Percentiles rank a stretch among this genome's conserved stretches.
Evolutionary conservation across 2,329 filamentous ascomycete species (phyloP).

Genomic region (Paecilomyces variotii): DNA sequence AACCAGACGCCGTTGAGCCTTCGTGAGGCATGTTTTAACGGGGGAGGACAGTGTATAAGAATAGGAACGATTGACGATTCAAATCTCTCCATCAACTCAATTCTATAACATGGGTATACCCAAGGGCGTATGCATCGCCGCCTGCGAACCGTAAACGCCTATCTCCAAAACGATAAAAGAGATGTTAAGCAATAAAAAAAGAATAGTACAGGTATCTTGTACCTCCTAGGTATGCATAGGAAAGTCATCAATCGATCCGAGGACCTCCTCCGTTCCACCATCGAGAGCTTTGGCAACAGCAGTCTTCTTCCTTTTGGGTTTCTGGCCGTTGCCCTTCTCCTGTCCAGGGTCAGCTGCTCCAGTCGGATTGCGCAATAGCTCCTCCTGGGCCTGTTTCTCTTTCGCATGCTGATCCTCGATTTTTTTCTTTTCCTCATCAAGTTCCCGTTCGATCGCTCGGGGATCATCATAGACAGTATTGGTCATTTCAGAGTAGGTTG

Average conservation of each 20-base stretch:
- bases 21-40: too few relatives aligned
- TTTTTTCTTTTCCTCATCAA: conserved; percentile 38
- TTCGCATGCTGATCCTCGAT: conserved; percentile 41
- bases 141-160: background rate
- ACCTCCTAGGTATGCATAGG: conserved; percentile 9
- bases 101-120: background rate
- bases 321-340: conserved; percentile 21
- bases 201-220: conserved; percentile 1
- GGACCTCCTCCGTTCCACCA: conserved; percentile 33
- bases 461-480: conserved; percentile 37
- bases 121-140: background rate
- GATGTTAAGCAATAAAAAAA: background rate
- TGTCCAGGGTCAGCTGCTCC: conserved; percentile 18
- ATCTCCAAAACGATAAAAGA: background rate
- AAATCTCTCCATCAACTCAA: background rate
- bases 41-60: background rate
- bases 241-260: conserved; percentile 32
- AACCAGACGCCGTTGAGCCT: conserved; percentile 23
- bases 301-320: conserved; percentile 22
- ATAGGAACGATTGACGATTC: background rate
- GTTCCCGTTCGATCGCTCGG: conserved; percentile 29
- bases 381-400: conserved; percentile 37
- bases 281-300: conserved; percentile 14
- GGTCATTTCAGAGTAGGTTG: conserved; percentile 38
- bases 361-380: conserved; percentile 34